Evolutionary conservation across 2,329 filamentous ascomycete species (phyloP), one percentile per base, ranked within the genome.

Genomic region (Ophiostoma australiae): DNA sequence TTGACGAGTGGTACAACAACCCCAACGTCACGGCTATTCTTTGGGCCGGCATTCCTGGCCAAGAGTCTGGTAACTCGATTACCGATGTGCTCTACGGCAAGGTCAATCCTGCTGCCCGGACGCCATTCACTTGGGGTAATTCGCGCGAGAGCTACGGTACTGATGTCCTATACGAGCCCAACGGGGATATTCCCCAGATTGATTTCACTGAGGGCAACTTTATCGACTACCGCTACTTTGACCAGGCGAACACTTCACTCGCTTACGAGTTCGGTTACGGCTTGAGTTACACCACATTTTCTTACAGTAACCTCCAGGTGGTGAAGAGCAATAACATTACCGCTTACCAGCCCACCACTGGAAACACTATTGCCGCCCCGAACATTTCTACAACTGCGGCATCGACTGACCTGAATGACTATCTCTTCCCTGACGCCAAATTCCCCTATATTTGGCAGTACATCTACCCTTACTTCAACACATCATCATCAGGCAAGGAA

Each of bases 251-350:
- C 75, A 84, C 87, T 70, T 86, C 87, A 1, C 91, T 92, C 1
- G 86, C 91, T 73, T 95, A 89, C 79, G 91, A 94, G 77, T 96
- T 95, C 75, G 92, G 92, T 8, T 91, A 86, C 76, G 93, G 93
- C 71, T 82, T 96, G 15, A 91, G 88, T 3, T 96, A 95, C 84
- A 93, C 91, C 0, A 92, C 85, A 2, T 94, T 96, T 77, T 79
- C 86, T 70, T 93, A 93, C 81, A 87, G 89, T n/a, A 83, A 91
- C 77, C 80, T 95, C 44, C 78, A 83, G 39, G 81, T 93, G 44
- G 13, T 20, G 35, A 76, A 81, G 74, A 85, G 85, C 75, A 79
- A 23, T 80, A 76, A 81, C n/a, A 83, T 82, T 1, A 78, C 78
- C 27, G 76, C 82, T 0, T 92, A 91, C 81, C 76, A 75, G 10